Conservation (phyloP, 164 flowering plant genomes). For the Pachysandra terminalis region DNA sequence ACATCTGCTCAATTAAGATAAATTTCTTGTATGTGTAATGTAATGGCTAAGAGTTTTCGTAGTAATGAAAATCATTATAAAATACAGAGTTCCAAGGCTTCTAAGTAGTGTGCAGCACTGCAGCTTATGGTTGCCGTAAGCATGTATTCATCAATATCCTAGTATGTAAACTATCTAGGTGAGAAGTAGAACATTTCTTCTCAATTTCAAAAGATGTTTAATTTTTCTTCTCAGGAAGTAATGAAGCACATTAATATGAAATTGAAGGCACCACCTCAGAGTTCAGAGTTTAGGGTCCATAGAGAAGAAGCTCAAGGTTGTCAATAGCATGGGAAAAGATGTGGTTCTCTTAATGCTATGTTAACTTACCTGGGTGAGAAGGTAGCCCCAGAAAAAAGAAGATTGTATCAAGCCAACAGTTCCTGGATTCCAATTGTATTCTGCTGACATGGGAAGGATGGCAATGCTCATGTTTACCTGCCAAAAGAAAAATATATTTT, state of each 20-base stretch:
- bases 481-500: constrained; percentile 15
- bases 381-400: constrained; percentile 98
- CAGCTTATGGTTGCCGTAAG: neutral
- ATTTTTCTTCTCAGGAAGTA: neutral
- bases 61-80: no score
- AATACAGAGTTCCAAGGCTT: no score
- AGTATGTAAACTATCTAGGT: neutral
- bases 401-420: constrained; percentile 98
- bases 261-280: neutral
- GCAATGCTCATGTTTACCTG: constrained; percentile 99
- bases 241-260: neutral
- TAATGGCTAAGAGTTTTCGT: no score
- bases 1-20: no score
- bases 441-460: constrained; percentile 95
- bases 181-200: neutral
- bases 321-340: neutral
- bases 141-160: neutral
- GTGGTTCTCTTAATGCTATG: neutral
- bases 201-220: neutral
- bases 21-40: no score
- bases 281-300: neutral
- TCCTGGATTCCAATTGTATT: constrained; percentile 73
- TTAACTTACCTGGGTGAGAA: constrained; percentile 80
- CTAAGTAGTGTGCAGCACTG: neutral
- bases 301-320: constrained; percentile 1